Percentiles rank a stretch among this genome's conserved stretches.
Conservation (phyloP, 2,329 filamentous ascomycete species). For the Huntiella savannae region DNA sequence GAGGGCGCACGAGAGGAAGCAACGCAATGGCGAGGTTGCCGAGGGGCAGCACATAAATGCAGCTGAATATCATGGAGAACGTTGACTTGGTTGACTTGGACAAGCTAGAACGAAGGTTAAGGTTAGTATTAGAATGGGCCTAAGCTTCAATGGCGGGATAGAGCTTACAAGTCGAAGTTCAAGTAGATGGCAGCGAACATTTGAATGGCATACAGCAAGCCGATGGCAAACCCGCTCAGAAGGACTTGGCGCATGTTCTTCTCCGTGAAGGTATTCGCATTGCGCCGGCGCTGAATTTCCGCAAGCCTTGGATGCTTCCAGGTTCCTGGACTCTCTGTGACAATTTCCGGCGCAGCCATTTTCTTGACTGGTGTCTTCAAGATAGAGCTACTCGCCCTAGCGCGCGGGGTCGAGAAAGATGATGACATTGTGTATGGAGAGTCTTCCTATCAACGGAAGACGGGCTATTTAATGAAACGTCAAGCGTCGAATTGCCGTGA, state of each 20-base stretch:
- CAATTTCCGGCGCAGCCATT: slow-evolving; percentile 18
- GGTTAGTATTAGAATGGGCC: no score
- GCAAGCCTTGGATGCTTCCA: slow-evolving; percentile 82
- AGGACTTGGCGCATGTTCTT: slow-evolving; percentile 52
- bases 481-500: not conserved
- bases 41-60: slow-evolving; percentile 37
- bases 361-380: slow-evolving; percentile 24
- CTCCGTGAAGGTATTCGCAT: slow-evolving; percentile 59
- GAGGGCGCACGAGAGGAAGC: slow-evolving; percentile 49
- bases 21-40: slow-evolving; percentile 55
- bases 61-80: slow-evolving; percentile 24
- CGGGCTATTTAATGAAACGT: no score
- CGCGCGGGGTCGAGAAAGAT: no score
- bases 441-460: no score
- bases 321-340: slow-evolving; percentile 46
- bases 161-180: slow-evolving; percentile 22
- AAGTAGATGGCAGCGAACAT: slow-evolving; percentile 20
- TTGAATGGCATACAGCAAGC: slow-evolving; percentile 21
- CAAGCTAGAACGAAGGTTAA: not conserved
- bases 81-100: slow-evolving; percentile 5
- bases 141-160: not conserved
- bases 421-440: no score
- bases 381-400: not conserved
- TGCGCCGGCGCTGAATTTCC: slow-evolving; percentile 69
- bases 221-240: slow-evolving; percentile 40